phyloP scores from a whole-genome alignment of 768 basidiomycete species.

The Psilocybe cubensis region DNA sequence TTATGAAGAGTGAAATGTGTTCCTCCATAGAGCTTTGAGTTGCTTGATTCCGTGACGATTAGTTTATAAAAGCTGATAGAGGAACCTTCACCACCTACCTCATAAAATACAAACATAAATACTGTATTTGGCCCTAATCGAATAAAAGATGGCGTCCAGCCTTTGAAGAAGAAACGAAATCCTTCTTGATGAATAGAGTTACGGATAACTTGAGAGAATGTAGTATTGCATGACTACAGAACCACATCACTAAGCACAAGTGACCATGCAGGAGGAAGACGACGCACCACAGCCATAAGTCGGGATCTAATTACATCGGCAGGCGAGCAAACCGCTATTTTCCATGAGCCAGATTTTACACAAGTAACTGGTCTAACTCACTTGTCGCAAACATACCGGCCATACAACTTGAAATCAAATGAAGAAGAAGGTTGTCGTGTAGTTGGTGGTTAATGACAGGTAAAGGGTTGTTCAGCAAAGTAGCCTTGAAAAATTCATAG shows the following conservation, averaged over 20 bases:
- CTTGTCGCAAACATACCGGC: constrained; percentile 82
- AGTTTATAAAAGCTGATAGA: constrained; percentile 1
- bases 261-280: background rate
- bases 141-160: constrained; percentile 89
- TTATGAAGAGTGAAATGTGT: background rate
- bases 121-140: constrained; percentile 85
- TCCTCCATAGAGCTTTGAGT: constrained; percentile 17
- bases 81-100: constrained; percentile 44
- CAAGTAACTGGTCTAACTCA: constrained; percentile 32
- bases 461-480: constrained; percentile 52
- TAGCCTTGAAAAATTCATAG: constrained; percentile 77
- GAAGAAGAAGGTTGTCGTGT: constrained; percentile 67
- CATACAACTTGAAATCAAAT: constrained; percentile 65
- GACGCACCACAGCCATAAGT: constrained; percentile 73
- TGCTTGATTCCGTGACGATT: constrained; percentile 68
- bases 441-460: constrained; percentile 65
- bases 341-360: constrained; percentile 7
- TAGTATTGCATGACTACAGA: constrained; percentile 50
- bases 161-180: constrained; percentile 79
- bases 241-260: no score
- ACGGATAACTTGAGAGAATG: constrained; percentile 52
- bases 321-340: constrained; percentile 74
- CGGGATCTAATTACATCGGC: constrained; percentile 78
- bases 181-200: constrained; percentile 75
- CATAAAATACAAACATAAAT: constrained; percentile 84